Percentiles rank a stretch among this genome's conserved stretches.
phyloP scores from a whole-genome alignment of 139 green algal species.

The Pleodorina starrii region DNA sequence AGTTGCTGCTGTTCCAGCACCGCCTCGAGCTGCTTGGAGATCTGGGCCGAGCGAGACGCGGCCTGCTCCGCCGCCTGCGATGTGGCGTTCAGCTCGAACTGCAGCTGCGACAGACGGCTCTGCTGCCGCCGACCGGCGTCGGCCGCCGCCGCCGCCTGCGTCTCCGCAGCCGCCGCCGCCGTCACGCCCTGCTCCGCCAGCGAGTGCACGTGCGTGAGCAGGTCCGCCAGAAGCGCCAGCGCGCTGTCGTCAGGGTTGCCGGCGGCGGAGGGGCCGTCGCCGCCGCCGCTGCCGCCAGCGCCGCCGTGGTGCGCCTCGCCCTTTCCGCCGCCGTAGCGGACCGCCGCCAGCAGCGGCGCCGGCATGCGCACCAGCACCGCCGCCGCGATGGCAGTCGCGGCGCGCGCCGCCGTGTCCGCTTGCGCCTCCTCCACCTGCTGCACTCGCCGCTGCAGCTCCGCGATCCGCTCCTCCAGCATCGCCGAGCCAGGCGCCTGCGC shows the following conservation, averaged over 20 bases:
- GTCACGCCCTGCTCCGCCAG: background rate
- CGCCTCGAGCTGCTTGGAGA: background rate
- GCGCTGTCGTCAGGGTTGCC: background rate
- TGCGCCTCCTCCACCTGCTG: background rate
- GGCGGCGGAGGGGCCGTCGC: background rate
- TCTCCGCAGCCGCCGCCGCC: background rate
- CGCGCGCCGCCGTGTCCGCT: background rate
- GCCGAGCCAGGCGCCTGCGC: no score
- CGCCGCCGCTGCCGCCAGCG: background rate
- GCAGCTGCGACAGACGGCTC: background rate
- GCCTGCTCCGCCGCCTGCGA: background rate
- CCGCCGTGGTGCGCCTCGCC: background rate
- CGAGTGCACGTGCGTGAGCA: background rate
- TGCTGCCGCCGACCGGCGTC: background rate
- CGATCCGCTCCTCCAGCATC: background rate
- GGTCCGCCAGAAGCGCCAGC: background rate
- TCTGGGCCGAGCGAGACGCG: background rate
- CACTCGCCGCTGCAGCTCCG: background rate
- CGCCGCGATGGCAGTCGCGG: background rate
- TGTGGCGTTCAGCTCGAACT: background rate
- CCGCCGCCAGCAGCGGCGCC: background rate
- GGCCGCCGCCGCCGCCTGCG: background rate
- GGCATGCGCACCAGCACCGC: slow-evolving; percentile 11
- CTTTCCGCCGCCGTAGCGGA: background rate
- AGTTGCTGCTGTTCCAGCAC: background rate